Base-by-base conservation (phyloP, 2,329 filamentous ascomycete genomes). In the Fusarium camptoceras region DNA sequence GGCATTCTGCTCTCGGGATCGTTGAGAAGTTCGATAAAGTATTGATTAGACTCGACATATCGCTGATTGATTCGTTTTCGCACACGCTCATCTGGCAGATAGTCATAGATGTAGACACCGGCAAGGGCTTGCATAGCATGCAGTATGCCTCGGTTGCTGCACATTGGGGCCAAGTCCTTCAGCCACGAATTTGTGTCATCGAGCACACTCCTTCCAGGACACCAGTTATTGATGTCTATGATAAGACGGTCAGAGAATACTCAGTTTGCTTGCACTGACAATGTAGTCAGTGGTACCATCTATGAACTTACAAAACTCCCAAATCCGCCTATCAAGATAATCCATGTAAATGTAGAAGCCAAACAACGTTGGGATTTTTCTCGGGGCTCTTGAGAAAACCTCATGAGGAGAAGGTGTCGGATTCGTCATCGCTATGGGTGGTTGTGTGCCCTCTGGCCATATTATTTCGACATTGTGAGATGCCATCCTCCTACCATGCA, bases 51-150 rank as follows among this genome's bases (percentile, higher is more conserved):
- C 20, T 67, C 55, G 14, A 47, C 42, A 59, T 80, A 81, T 22
- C 75, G 74, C 14, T 76, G 56, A 44, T 81, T 81, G 54, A 81
- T 77, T 15, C 76, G 74, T 12, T 68, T 68, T 18, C 76, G 74
- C 15, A 82, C 70, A 8, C 64, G 63, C 11, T 79, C 75, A 28
- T 76, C 69, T 2, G 80, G 80, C 18, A 77, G 59, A 34, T 82
- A 83, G 58, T 83, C 81, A 58, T 81, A 81, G 8, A 83, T 79
- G 30, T 83, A 83, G 2, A 81, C 77, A 3, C 80, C 80, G 5
- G 80, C 79, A 4, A 83, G 73, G 24, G 80, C 80, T 44, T 81
- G 78, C n/a, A 83, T 81, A 8, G 81, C 81, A 27, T 76, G 72
- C 6, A 75, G 70, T 11, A 83, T 78, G 22, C 79, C 79, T 16